phyloP scores from a whole-genome alignment of 1,284 basidiomycete genomes.

The Rhodofomes roseus region DNA sequence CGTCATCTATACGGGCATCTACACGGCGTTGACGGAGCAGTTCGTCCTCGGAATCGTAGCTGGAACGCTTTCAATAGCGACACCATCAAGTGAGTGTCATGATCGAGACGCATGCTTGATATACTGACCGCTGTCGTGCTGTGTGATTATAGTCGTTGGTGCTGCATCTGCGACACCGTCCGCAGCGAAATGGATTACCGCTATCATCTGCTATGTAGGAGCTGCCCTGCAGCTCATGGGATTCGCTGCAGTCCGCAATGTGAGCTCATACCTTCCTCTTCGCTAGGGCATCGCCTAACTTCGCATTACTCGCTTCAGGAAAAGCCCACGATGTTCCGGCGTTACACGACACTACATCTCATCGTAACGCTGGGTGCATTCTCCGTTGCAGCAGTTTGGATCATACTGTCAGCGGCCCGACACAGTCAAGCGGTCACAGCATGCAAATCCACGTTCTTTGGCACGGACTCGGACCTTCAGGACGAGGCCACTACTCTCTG shows the following conservation, averaged over 20 bases:
- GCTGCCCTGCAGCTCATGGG: constrained; percentile 76
- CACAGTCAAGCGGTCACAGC: constrained; percentile 67
- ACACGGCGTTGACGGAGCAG: constrained; percentile 76
- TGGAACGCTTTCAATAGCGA: constrained; percentile 75
- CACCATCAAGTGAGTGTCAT: constrained; percentile 67
- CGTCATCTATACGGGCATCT: constrained; percentile 83
- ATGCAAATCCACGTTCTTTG: constrained; percentile 66
- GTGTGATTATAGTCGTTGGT: constrained; percentile 67
- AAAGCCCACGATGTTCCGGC: constrained; percentile 69
- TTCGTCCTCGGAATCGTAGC: constrained; percentile 64
- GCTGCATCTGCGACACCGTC: constrained; percentile 63
- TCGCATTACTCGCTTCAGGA: constrained; percentile 47
- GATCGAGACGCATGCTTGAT: constrained; percentile 5
- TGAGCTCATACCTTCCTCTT: constrained; percentile 28
- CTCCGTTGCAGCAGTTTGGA: constrained; percentile 75
- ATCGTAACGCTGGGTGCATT: constrained; percentile 60
- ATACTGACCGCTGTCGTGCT: not conserved
- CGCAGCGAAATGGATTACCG: constrained; percentile 73
- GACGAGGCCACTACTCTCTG: constrained; percentile 70
- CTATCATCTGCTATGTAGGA: constrained; percentile 68
- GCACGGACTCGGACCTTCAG: constrained; percentile 33
- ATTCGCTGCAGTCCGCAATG: constrained; percentile 77
- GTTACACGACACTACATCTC: constrained; percentile 72
- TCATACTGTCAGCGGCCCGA: constrained; percentile 69
- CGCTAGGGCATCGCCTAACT: not conserved